Conservation (phyloP, 2,329 filamentous ascomycete genomes). For the Leptosphaerulina australis region DNA sequence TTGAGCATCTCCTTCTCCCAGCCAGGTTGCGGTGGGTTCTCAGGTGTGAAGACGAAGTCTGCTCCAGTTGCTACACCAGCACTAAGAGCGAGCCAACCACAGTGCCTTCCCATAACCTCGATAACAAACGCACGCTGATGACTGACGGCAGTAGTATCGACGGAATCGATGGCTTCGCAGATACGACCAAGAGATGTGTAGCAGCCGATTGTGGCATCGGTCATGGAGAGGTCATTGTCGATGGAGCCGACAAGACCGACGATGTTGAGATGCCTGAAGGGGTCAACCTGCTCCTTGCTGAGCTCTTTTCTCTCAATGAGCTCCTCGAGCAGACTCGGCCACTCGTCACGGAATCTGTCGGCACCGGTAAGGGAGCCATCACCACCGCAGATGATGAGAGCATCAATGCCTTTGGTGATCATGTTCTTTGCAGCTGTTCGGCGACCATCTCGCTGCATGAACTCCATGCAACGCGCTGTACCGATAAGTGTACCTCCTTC, state of each 20-base stretch:
- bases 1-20: constrained; percentile 67
- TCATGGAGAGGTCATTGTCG: constrained; percentile 97
- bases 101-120: constrained; percentile 95
- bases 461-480: constrained; percentile 89
- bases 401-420: constrained; percentile 90
- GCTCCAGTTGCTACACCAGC: constrained; percentile 92
- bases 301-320: constrained; percentile 77
- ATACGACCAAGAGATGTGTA: constrained; percentile 93
- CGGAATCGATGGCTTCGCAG: constrained; percentile 94
- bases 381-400: constrained; percentile 94
- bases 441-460: constrained; percentile 86
- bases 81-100: constrained; percentile 96
- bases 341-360: constrained; percentile 89
- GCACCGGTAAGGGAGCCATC: constrained; percentile 90
- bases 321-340: constrained; percentile 86
- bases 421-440: constrained; percentile 91
- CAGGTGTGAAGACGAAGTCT: constrained; percentile 96
- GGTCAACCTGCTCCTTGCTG: constrained; percentile 70
- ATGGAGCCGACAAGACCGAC: constrained; percentile 96
- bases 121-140: constrained; percentile 97
- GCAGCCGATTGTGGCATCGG: constrained; percentile 95
- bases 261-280: constrained; percentile 89
- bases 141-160: constrained; percentile 91
- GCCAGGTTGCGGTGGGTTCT: constrained; percentile 83
- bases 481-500: constrained; percentile 96